These are phyloP conservation scores for Cordyceps cicadae DNA, from an alignment of 2,329 filamentous ascomycete genomes.

Conservation along the genomic window DNA sequence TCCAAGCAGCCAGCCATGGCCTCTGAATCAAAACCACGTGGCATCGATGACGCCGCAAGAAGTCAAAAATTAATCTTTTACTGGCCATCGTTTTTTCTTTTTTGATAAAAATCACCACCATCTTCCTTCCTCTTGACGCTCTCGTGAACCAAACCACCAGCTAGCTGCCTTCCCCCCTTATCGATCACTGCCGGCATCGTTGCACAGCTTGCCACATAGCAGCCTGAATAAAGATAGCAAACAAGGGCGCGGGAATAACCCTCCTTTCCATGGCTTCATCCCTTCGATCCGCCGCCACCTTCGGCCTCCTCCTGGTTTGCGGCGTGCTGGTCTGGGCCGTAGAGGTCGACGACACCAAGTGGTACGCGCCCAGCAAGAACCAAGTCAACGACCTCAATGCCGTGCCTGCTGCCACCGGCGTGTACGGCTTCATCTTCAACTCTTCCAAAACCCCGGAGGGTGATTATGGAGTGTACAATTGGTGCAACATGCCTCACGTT, in stretches of 20 bases:
- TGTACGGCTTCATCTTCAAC: constrained; percentile 69
- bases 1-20: background rate
- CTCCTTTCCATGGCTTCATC: background rate
- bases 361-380: constrained; percentile 49
- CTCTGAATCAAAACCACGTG: background rate
- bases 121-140: background rate
- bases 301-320: constrained; percentile 4
- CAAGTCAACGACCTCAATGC: constrained; percentile 53
- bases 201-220: background rate
- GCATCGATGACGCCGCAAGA: background rate
- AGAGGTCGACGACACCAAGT: constrained; percentile 38
- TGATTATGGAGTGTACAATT: constrained; percentile 63
- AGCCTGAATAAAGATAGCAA: background rate
- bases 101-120: no score
- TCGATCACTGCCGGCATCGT: background rate
- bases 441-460: constrained; percentile 49
- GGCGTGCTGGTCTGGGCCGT: constrained; percentile 4
- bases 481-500: constrained; percentile 86
- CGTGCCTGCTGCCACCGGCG: constrained; percentile 50
- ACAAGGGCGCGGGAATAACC: background rate
- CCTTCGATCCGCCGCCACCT: constrained; percentile 1
- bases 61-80: background rate
- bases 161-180: background rate
- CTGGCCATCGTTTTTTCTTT: background rate
- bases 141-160: background rate